These are phyloP conservation scores for Leccinum pellstonianum DNA, from an alignment of 768 basidiomycete species.

Conservation along the genomic window DNA sequence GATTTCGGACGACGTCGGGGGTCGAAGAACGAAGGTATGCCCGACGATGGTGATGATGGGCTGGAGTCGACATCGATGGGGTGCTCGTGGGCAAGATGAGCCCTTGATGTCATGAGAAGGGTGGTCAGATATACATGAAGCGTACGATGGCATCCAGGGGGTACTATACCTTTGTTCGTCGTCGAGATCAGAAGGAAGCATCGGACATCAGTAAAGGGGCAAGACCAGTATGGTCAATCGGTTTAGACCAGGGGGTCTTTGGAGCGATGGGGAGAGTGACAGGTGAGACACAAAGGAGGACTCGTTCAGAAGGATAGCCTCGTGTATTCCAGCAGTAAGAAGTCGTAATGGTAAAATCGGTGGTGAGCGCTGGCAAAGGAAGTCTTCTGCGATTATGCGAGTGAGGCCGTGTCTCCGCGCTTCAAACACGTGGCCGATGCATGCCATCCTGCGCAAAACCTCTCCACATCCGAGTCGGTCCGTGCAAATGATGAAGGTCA, in stretches of 20 bases:
- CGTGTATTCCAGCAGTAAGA: constrained; percentile 30
- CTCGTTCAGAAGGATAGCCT: constrained; percentile 18
- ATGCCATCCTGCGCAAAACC: constrained; percentile 10
- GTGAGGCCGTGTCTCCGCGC: constrained; percentile 16
- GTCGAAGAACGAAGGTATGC: constrained; percentile 16
- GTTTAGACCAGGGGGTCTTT: constrained; percentile 4
- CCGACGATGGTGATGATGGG: constrained; percentile 29
- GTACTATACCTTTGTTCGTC: constrained; percentile 28
- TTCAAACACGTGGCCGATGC: constrained; percentile 27
- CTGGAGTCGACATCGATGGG: constrained; percentile 32
- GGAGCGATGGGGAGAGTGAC: constrained; percentile 2
- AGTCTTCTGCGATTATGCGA: constrained; percentile 12
- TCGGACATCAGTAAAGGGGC: constrained; percentile 20
- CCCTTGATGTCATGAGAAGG: constrained; percentile 14
- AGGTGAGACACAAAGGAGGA: constrained; percentile 10
- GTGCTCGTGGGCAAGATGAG: constrained; percentile 26
- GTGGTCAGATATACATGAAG: constrained; percentile 5
- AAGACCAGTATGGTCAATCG: constrained; percentile 3
- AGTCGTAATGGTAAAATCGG: constrained; percentile 20
- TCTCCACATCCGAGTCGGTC: constrained; percentile 10
- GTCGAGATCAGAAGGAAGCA: constrained; percentile 29
- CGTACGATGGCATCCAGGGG: background rate
- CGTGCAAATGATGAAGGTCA: constrained; percentile 12
- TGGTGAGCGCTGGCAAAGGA: constrained; percentile 11
- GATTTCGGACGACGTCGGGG: constrained; percentile 27